Percentiles rank a stretch among this genome's conserved stretches.
Conservation (phyloP, 805 yeast genomes). For the Saturnispora sanitii region DNA sequence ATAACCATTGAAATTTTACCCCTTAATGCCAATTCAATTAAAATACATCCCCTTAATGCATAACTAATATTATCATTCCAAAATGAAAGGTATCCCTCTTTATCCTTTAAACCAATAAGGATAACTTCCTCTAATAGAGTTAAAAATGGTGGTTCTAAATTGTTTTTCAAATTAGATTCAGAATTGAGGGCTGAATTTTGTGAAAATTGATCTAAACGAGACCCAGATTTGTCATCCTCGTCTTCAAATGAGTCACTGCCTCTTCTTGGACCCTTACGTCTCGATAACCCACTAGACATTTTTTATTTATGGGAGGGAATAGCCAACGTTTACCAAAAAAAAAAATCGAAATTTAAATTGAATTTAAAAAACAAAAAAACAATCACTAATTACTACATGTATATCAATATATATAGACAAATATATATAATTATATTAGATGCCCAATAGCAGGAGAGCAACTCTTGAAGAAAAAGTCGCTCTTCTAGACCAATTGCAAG, state of each 20-base stretch:
- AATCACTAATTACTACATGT: neutral
- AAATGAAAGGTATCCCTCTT: conserved; percentile 91
- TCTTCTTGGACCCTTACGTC: conserved; percentile 53
- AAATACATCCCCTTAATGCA: conserved; percentile 88
- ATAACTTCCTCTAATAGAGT: conserved; percentile 96
- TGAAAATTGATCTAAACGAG: too few relatives aligned
- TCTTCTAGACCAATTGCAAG: conserved; percentile 26
- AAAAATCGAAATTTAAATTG: neutral
- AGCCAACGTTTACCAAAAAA: neutral
- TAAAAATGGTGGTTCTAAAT: conserved; percentile 50
- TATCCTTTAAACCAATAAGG: conserved; percentile 86
- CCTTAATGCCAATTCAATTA: conserved; percentile 85
- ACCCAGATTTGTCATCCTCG: too few relatives aligned
- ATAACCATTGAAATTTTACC: conserved; percentile 82
- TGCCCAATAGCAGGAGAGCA: too few relatives aligned
- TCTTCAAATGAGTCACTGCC: conserved; percentile 30
- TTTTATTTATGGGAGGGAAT: neutral
- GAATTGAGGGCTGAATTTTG: conserved; percentile 14
- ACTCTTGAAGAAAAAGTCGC: conserved; percentile 23
- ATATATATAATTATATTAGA: too few relatives aligned
- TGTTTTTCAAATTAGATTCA: conserved; percentile 19
- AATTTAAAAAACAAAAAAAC: too few relatives aligned
- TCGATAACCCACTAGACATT: conserved; percentile 47
- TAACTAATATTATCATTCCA: conserved; percentile 98
- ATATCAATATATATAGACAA: too few relatives aligned